phyloP scores from a whole-genome alignment of 352 stramenopile species.

The Phytophthora vignae region DNA sequence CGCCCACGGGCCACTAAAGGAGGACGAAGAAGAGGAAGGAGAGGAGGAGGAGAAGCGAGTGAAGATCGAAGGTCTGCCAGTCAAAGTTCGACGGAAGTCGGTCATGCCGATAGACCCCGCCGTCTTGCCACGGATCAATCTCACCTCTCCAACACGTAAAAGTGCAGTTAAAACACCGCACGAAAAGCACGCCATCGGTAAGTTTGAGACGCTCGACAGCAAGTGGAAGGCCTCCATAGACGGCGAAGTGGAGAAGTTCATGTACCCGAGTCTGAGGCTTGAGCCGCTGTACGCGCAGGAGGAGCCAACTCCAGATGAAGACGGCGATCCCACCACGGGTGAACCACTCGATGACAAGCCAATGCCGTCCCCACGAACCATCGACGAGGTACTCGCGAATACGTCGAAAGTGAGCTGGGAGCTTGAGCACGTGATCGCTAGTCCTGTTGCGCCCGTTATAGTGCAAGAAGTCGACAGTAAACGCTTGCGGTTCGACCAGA shows the following conservation, averaged over 20 bases:
- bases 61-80: neutral
- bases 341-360: neutral
- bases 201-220: conserved; percentile 64
- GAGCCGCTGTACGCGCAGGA: conserved; percentile 51
- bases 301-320: neutral
- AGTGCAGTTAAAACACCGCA: neutral
- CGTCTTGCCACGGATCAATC: conserved; percentile 6
- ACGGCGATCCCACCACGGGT: neutral
- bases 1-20: conserved; percentile 14
- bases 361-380: conserved; percentile 43
- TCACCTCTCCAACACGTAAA: neutral
- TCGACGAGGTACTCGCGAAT: conserved; percentile 44
- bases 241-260: conserved; percentile 74
- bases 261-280: conserved; percentile 75
- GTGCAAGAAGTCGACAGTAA: conserved; percentile 39
- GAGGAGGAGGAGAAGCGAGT: conserved; percentile 9
- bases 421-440: conserved; percentile 50
- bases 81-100: conserved; percentile 20
- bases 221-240: conserved; percentile 71
- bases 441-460: conserved; percentile 26
- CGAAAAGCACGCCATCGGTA: conserved; percentile 47
- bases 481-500: conserved; percentile 56
- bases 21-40: conserved; percentile 14
- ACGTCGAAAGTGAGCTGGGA: conserved; percentile 65
- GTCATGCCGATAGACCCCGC: conserved; percentile 14